Base-by-base conservation (phyloP, 2,329 filamentous ascomycete species). In the Hypoxylon sp. region DNA sequence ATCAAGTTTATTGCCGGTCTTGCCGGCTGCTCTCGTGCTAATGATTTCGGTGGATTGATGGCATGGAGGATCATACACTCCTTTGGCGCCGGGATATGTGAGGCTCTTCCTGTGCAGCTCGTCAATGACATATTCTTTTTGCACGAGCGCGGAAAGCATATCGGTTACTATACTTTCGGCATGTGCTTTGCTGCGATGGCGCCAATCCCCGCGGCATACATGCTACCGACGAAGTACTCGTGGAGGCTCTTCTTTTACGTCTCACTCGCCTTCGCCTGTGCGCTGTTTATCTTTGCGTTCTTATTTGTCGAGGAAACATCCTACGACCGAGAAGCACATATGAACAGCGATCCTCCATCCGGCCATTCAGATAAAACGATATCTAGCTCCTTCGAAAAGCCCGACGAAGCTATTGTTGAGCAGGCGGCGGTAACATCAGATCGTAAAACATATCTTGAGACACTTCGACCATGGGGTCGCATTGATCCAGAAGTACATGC, bases 231-330 rank as follows among this genome's bases (percentile, higher is more conserved):
- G 0, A 85, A 85, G 9, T 84, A 87, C 72, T 87, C 86, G 5
- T 90, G 87, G 87, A 81, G 85, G 14, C 82, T 89, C 0, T 90
- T 86, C 79, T 90, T 89, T 80, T 89, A 88, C 74, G 87, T 89
- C 59, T 83, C 85, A 67, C 82, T 87, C 52, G 87, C 86, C 2
- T 89, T 90, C 57, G 82, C 84, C 1, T 78, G 77, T 80, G 52
- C 78, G 80, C 65, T 77, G 10, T 74, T 78, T 37, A 78, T 87
- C 47, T 70, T 84, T 6, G 81, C 85, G 0, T 86, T 87, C 74
- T 74, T 87, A 44, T 83, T 86, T 68, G 85, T 85, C 9, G 85
- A 87, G 70, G 85, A 87, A 73, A 83, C 84, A 1, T 79, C 80
- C 2, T 87, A 87, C 72, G 73, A 81, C 22, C 72, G 81, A 26